Percentiles rank a stretch among this genome's conserved stretches.
These are phyloP conservation scores for Xylaria bambusicola DNA, from an alignment of 495 filamentous ascomycete species.

Conservation along the genomic window DNA sequence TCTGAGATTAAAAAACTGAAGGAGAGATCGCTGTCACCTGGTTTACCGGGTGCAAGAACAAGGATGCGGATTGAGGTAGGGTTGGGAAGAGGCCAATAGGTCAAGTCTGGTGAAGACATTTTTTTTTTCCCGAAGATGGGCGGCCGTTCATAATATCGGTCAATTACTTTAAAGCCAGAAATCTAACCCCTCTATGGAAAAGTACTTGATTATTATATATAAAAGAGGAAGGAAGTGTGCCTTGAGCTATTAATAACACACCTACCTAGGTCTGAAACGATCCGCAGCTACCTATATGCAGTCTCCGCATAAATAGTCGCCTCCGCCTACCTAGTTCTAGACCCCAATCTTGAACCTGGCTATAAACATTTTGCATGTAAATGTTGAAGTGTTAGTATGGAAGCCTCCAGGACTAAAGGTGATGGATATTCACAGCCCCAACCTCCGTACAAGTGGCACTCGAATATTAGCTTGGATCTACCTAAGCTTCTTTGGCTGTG, in stretches of 20 bases:
- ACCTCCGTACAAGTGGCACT: too few relatives aligned
- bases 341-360: too few relatives aligned
- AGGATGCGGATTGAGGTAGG: conserved; percentile 8
- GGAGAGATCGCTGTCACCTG: neutral
- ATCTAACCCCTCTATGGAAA: neutral
- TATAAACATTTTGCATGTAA: too few relatives aligned
- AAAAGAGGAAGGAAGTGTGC: too few relatives aligned
- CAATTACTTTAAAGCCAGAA: neutral
- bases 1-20: neutral
- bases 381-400: too few relatives aligned
- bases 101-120: neutral
- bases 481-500: too few relatives aligned
- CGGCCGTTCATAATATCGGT: neutral
- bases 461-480: too few relatives aligned
- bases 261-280: neutral
- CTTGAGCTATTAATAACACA: too few relatives aligned
- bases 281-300: neutral
- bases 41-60: neutral
- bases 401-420: too few relatives aligned
- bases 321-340: too few relatives aligned
- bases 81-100: neutral
- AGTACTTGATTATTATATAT: neutral
- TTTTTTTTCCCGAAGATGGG: neutral
- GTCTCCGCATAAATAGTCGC: neutral
- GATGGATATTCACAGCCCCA: too few relatives aligned